Conservation (phyloP, 1,139 yeast genomes). For the Blastobotrys ciferrii region DNA sequence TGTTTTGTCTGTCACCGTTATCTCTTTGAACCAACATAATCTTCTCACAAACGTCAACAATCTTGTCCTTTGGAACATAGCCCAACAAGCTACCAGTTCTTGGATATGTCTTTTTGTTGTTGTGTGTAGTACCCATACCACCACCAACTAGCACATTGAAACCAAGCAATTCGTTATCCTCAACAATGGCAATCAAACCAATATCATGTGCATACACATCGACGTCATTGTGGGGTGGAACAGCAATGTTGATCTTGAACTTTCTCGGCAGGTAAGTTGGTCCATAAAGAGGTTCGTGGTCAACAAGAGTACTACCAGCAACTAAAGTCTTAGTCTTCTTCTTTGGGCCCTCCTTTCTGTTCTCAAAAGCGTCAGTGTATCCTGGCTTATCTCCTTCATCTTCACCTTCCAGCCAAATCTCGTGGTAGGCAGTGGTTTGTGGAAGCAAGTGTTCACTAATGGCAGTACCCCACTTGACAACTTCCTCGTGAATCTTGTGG, state of each 20-base stretch:
- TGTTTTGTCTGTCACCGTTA: slow-evolving; percentile 89
- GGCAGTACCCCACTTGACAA: slow-evolving; percentile 57
- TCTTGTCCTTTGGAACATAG: slow-evolving; percentile 62
- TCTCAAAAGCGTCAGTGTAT: slow-evolving; percentile 69
- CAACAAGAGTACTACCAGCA: slow-evolving; percentile 52
- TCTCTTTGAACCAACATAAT: slow-evolving; percentile 94
- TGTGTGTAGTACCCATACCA: slow-evolving; percentile 98
- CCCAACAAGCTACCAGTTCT: slow-evolving; percentile 90
- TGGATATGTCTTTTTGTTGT: slow-evolving; percentile 95
- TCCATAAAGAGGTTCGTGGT: slow-evolving; percentile 85
- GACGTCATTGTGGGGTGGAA: slow-evolving; percentile 95
- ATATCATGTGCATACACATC: slow-evolving; percentile 96
- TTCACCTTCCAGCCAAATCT: slow-evolving; percentile 91
- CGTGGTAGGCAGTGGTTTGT: slow-evolving; percentile 92
- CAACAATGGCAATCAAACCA: slow-evolving; percentile 87
- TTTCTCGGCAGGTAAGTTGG: slow-evolving; percentile 90
- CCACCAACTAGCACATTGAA: slow-evolving; percentile 93
- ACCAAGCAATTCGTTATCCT: slow-evolving; percentile 58
- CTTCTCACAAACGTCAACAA: slow-evolving; percentile 81
- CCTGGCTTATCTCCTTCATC: slow-evolving; percentile 67
- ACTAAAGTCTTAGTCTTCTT: slow-evolving; percentile 88
- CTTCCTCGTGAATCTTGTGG: slow-evolving; percentile 76
- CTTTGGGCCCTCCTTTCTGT: slow-evolving; percentile 73
- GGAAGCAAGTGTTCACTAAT: slow-evolving; percentile 86
- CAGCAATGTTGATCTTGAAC: slow-evolving; percentile 90